Conservation (phyloP, 2,329 filamentous ascomycete genomes). For the Talaromyces sp. region DNA sequence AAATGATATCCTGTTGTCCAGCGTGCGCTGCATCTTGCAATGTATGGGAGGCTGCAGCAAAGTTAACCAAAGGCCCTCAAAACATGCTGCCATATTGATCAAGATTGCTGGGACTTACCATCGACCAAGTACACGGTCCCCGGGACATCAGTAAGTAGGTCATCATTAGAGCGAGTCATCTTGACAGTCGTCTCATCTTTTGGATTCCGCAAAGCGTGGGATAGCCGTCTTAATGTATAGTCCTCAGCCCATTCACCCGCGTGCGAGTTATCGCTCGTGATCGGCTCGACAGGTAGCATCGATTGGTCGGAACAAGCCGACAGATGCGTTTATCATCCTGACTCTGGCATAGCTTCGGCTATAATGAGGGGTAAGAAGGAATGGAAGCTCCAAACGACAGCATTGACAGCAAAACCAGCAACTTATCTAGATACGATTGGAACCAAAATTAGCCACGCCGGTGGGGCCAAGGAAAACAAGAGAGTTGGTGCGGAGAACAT, state of each 20-base stretch:
- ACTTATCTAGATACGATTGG: neutral
- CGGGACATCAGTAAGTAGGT: conserved; percentile 31
- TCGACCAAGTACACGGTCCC: conserved; percentile 40
- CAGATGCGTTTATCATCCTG: conserved; percentile 2
- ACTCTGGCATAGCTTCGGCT: conserved; percentile 5
- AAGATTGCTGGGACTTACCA: conserved; percentile 15
- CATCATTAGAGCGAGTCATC: conserved; percentile 24
- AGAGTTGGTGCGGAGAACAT: conserved; percentile 12
- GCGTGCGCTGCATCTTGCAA: conserved; percentile 27
- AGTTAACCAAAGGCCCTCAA: neutral
- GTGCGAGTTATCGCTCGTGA: neutral
- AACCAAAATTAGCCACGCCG: neutral
- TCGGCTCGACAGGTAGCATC: neutral
- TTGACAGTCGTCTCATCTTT: neutral
- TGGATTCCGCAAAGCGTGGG: neutral
- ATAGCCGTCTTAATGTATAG: neutral
- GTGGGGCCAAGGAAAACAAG: neutral
- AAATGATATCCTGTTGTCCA: conserved; percentile 32
- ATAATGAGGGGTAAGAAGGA: conserved; percentile 6
- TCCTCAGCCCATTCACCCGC: neutral
- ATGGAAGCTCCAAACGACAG: conserved; percentile 26
- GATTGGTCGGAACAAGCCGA: conserved; percentile 9
- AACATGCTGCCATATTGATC: neutral
- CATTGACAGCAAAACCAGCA: neutral
- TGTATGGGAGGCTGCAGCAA: conserved; percentile 13